phyloP scores from a whole-genome alignment of 805 yeast species.

The Phaffomyces opuntiae region DNA sequence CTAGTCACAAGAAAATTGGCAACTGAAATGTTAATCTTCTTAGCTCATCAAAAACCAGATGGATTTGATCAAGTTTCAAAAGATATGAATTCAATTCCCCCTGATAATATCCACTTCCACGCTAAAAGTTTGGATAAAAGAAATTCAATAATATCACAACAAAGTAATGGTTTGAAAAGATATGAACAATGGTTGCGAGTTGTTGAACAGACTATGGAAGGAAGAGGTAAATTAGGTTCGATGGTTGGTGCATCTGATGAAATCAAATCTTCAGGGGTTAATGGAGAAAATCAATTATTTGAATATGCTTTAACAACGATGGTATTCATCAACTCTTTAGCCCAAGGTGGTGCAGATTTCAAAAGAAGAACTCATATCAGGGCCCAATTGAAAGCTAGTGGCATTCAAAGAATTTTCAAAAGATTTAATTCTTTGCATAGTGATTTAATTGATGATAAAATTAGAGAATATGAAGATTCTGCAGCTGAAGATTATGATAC shows the following conservation, averaged over 20 bases:
- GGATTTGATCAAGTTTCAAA: slow-evolving; percentile 53
- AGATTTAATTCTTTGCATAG: slow-evolving; percentile 46
- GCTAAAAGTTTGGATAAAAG: slow-evolving; percentile 29
- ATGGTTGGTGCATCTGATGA: slow-evolving; percentile 91
- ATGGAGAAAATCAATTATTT: slow-evolving; percentile 53
- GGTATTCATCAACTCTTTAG: slow-evolving; percentile 61
- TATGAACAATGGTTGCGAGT: slow-evolving; percentile 67
- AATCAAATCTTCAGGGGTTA: slow-evolving; percentile 41
- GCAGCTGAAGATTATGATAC: slow-evolving; percentile 52
- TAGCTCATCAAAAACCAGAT: slow-evolving; percentile 40
- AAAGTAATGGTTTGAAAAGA: slow-evolving; percentile 31
- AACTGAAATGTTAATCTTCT: slow-evolving; percentile 63
- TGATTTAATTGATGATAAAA: slow-evolving; percentile 58
- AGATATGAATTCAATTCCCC: slow-evolving; percentile 22
- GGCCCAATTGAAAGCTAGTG: slow-evolving; percentile 50
- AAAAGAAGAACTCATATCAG: slow-evolving; percentile 50
- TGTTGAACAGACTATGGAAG: slow-evolving; percentile 65
- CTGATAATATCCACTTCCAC: slow-evolving; percentile 25
- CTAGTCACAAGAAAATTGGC: slow-evolving; percentile 71
- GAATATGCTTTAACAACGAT: slow-evolving; percentile 71
- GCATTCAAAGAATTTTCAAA: slow-evolving; percentile 45
- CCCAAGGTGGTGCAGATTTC: slow-evolving; percentile 30
- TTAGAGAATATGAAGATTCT: slow-evolving; percentile 50
- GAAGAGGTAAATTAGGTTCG: slow-evolving; percentile 86
- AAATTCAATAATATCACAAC: slow-evolving; percentile 21